Conservation (phyloP, 352 stramenopile species). For the Phytophthora litchii region DNA sequence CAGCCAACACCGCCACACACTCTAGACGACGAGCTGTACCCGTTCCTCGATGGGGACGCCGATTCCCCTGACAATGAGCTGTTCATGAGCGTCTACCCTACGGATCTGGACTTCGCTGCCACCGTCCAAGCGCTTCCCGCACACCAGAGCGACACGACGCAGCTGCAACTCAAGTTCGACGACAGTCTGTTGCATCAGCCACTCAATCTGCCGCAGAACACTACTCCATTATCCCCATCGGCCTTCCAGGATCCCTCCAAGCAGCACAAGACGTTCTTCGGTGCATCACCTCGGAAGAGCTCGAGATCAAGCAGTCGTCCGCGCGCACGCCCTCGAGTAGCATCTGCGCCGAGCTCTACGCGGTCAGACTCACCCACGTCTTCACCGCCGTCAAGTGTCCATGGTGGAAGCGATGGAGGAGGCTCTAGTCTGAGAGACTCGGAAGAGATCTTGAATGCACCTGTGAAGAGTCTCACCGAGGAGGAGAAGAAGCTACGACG, state of each 20-base stretch:
- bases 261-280: slow-evolving; percentile 25
- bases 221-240: slow-evolving; percentile 22
- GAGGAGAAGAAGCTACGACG: slow-evolving; percentile 85
- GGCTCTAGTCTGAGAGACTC: slow-evolving; percentile 47
- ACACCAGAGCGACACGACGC: slow-evolving; percentile 25
- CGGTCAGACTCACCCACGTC: slow-evolving; percentile 42
- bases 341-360: slow-evolving; percentile 26
- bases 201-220: slow-evolving; percentile 26
- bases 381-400: slow-evolving; percentile 52
- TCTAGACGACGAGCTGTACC: slow-evolving; percentile 65
- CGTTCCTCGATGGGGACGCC: slow-evolving; percentile 47
- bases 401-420: slow-evolving; percentile 39
- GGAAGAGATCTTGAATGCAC: slow-evolving; percentile 81
- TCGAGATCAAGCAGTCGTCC: slow-evolving; percentile 5
- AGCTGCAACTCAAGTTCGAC: slow-evolving; percentile 29
- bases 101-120: slow-evolving; percentile 69
- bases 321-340: slow-evolving; percentile 5
- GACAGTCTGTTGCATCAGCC: slow-evolving; percentile 31
- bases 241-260: slow-evolving; percentile 24
- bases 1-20: slow-evolving; percentile 25
- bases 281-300: slow-evolving; percentile 17
- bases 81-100: slow-evolving; percentile 60
- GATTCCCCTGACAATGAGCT: slow-evolving; percentile 58
- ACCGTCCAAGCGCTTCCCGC: slow-evolving; percentile 57
- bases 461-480: slow-evolving; percentile 82